phyloP scores from a whole-genome alignment of 371 early-diverging fungal species.

The Mucor saturninus region DNA sequence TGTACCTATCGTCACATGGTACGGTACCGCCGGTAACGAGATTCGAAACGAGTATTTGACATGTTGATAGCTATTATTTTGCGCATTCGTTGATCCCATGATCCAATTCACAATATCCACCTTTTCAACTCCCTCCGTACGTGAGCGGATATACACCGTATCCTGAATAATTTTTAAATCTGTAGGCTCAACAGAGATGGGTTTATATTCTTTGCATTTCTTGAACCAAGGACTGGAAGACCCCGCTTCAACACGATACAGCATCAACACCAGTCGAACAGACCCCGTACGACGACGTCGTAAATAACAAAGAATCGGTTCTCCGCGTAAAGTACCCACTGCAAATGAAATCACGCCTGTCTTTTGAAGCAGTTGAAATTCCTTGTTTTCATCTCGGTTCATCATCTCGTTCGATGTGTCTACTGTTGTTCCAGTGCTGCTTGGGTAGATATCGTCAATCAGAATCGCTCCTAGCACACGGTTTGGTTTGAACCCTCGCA shows the following conservation, averaged over 20 bases:
- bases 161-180: slow-evolving; percentile 22
- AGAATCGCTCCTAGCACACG: slow-evolving; percentile 16
- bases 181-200: slow-evolving; percentile 13
- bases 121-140: slow-evolving; percentile 21
- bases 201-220: slow-evolving; percentile 27
- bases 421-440: background rate
- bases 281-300: slow-evolving; percentile 27
- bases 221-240: slow-evolving; percentile 10
- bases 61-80: background rate
- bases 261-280: slow-evolving; percentile 22
- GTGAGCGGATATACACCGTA: slow-evolving; percentile 17
- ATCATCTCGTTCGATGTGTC: background rate
- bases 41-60: slow-evolving; percentile 11
- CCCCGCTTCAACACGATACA: slow-evolving; percentile 11
- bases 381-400: background rate
- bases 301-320: slow-evolving; percentile 24
- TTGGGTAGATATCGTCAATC: slow-evolving; percentile 15
- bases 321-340: slow-evolving; percentile 21
- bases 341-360: slow-evolving; percentile 25
- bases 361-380: slow-evolving; percentile 17
- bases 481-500: slow-evolving; percentile 13
- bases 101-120: slow-evolving; percentile 21
- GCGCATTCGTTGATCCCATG: background rate
- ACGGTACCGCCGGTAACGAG: slow-evolving; percentile 5
- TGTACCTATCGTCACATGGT: background rate